A percentile compares a stretch with the other conserved stretches of the same genome.
Evolutionary conservation across 2,329 filamentous ascomycete genomes (phyloP).

Genomic region (Elsinoe necatrix): DNA sequence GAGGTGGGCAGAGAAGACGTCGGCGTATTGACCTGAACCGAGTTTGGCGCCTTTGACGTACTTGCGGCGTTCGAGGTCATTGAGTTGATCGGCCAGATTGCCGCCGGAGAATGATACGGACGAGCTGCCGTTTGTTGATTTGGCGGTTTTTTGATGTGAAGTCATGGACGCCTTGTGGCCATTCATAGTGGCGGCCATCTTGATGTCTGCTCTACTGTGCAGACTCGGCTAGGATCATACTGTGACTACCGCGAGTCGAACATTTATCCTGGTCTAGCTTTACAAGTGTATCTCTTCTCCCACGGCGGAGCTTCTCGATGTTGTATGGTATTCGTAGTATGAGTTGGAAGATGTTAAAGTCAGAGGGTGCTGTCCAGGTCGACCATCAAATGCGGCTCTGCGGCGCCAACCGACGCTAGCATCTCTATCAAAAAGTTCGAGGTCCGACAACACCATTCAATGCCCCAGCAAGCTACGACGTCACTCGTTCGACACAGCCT

Average conservation of each 20-base stretch:
- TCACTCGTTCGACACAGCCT: background rate
- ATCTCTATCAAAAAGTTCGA: constrained; percentile 14
- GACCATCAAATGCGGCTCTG: constrained; percentile 12
- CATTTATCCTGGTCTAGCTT: background rate
- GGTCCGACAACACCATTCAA: background rate
- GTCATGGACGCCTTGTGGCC: background rate
- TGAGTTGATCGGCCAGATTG: constrained; percentile 42
- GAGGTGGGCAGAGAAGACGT: constrained; percentile 84
- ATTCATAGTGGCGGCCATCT: constrained; percentile 12
- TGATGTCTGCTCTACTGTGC: background rate
- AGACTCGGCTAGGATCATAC: background rate
- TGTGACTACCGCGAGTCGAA: background rate
- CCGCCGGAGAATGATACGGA: constrained; percentile 13
- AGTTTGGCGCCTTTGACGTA: constrained; percentile 85
- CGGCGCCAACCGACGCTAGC: constrained; percentile 6
- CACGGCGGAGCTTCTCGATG: background rate
- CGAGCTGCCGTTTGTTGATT: background rate
- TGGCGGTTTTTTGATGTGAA: background rate
- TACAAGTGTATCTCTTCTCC: background rate
- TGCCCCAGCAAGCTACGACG: background rate
- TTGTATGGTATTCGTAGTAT: background rate
- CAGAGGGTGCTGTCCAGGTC: background rate
- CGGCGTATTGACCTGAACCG: constrained; percentile 93
- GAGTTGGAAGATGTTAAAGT: too few species aligned
- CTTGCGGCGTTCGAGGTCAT: constrained; percentile 57